phyloP scores from a whole-genome alignment of 495 filamentous ascomycete genomes.

The Pyrenula massariospora region DNA sequence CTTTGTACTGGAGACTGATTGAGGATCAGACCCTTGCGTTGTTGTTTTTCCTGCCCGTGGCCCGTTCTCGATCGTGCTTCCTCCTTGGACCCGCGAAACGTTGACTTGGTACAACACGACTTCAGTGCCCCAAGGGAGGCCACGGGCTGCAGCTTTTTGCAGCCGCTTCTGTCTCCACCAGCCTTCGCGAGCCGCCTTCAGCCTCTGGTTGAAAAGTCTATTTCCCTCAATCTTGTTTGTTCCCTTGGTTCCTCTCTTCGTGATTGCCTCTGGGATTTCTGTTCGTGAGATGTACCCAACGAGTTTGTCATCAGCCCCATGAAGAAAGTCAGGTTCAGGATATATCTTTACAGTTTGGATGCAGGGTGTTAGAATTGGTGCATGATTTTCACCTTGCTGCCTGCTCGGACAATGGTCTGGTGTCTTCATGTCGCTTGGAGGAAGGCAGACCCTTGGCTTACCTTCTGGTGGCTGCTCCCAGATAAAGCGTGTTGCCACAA shows the following conservation, averaged over 20 bases:
- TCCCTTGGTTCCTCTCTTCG: background rate
- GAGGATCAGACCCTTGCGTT: background rate
- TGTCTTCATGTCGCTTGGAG: background rate
- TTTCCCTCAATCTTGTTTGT: background rate
- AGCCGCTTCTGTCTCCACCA: background rate
- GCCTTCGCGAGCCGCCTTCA: background rate
- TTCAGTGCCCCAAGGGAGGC: background rate
- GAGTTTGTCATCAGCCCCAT: background rate
- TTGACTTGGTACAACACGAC: background rate
- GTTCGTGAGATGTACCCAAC: background rate
- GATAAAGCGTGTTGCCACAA: background rate
- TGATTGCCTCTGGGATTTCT: background rate
- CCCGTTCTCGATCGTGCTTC: too few species aligned
- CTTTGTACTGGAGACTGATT: background rate
- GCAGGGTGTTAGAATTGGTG: background rate
- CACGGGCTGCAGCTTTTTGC: background rate
- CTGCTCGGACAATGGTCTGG: background rate
- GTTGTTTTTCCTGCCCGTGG: too few species aligned
- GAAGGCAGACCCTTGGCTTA: background rate
- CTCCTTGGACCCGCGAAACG: background rate
- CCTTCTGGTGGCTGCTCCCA: background rate
- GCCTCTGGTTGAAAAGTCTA: background rate
- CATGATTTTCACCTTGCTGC: background rate
- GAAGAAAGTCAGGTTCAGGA: background rate
- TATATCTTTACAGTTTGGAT: background rate